Conservation (phyloP, 495 filamentous ascomycete genomes). For the Bacidia rubella region DNA sequence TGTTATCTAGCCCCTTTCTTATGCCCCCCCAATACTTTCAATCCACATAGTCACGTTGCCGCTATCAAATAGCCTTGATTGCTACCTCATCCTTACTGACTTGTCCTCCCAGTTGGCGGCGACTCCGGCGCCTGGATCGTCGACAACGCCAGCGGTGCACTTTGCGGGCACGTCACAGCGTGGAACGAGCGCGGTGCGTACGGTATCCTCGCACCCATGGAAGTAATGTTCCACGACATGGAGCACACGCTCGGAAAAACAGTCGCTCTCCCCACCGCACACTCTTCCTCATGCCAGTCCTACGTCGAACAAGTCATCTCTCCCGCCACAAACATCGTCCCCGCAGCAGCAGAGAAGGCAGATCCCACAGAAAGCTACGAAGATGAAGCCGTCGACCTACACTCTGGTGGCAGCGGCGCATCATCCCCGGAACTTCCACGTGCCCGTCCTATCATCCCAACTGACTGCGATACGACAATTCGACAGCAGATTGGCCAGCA, state of each 20-base stretch:
- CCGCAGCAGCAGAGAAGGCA: not conserved
- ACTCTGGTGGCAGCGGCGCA: not conserved
- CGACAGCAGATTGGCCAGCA: not conserved
- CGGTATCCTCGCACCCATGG: conserved; percentile 92
- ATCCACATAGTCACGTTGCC: too few species aligned
- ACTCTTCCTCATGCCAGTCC: not conserved
- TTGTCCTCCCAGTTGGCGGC: conserved; percentile 57
- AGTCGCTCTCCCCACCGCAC: conserved; percentile 13
- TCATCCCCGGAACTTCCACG: not conserved
- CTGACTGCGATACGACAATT: not conserved
- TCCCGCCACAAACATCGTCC: not conserved
- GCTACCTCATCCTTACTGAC: not conserved
- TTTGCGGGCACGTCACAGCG: conserved; percentile 83
- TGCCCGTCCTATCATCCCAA: not conserved
- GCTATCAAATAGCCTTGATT: conserved; percentile 3
- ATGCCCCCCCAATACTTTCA: not conserved
- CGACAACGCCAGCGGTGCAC: conserved; percentile 60
- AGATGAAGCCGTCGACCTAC: not conserved
- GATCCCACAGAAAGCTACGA: not conserved
- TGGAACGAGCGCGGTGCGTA: conserved; percentile 59
- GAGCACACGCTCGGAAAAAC: conserved; percentile 49
- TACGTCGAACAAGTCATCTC: conserved; percentile 1
- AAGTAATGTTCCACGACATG: conserved; percentile 76
- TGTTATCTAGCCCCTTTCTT: not conserved
- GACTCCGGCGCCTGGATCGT: conserved; percentile 92